Base-by-base conservation (phyloP, 495 filamentous ascomycete species). In the Xylaria nigripes region DNA sequence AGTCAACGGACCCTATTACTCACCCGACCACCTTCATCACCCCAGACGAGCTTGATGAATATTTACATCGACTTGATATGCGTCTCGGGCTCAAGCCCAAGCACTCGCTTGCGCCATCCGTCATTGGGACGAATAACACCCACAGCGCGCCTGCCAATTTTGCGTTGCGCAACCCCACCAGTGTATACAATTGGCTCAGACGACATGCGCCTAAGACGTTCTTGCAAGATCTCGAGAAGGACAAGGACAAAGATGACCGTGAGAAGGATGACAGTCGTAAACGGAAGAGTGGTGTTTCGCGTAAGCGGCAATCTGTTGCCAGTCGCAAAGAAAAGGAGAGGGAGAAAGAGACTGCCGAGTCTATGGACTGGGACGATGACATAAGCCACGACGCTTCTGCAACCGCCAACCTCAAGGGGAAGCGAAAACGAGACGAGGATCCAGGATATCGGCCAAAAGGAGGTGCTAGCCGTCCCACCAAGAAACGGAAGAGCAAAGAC, bases 131-230 rank as follows among this genome's bases (percentile, higher is more conserved):
- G 6, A 78, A 78, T 54, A 66, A 71, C 15, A 15, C 51, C 3
- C 56, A 54, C 15, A 55, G 54, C 15, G 43, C 58, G 10, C 46
- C 53, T 24, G 59, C 59, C 19, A 86, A 90, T 49, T 76, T 82
- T 36, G 75, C 79, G 16, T 69, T 89, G 4, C 80, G 81, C 25
- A 96, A 95, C 61, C 89, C 87, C 0, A 83, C 87, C 34, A 89
- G 85, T 23, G 88, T 94, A 1, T 89, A 90, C 72, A 93, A 92
- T 67, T 96, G 91, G 91, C 73, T 96, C 21, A 81, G 87, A 30
- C 81, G 83, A 53, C 81, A 94, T 62, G 86, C 89, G 51, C 90
- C 90, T 0, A 81, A 90, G 53, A 85, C 86, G 19, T 93, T 91
- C 70, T 71, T 94, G 0, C 86, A 92, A 64, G 88, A 91, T 60